Evolutionary conservation across 2,329 filamentous ascomycete species (phyloP), one percentile per base, ranked within the genome.

Genomic region (Ascochyta lentis): DNA sequence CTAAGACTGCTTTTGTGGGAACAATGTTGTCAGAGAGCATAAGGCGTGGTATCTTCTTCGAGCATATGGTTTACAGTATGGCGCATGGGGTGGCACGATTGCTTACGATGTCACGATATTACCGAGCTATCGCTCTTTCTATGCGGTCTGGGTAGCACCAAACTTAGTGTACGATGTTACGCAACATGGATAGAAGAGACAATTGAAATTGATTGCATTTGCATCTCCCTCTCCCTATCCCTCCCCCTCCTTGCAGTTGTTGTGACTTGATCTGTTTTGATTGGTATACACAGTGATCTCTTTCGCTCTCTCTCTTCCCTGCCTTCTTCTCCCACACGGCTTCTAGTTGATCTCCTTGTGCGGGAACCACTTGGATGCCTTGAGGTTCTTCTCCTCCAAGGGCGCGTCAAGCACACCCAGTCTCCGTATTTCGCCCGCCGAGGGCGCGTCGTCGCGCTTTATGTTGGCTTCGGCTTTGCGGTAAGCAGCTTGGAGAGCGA

Each of bases 391-490:
- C 74, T 95, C 90, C 67, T 96, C 90, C 65, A 95, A 89, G 77
- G 92, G 92, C 71, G 72, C 76, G 43, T 89, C 88, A 68, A 98
- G 72, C 64, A 97, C 78, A 40, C 94, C 94, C 60, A 98, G 77
- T 76, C 89, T 92, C 77, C 92, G 84, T 83, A 98, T 96, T 81
- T 95, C 87, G 57, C 90, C 91, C 5, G 90, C 90, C 61, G 86
- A 92, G 58, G 92, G 92, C 55, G 87, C 89, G 71, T 91, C 88
- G 74, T 95, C 91, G 80, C 91, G 86, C 61, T 89, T 84, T 67
- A 89, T 86, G 56, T 90, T 84, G 65, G 89, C 87, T 67, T 89
- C 83, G 53, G 88, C 84, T 56, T 92, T 92, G 76, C 92, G 87
- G 78, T 93, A 96, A 49, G 93, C 94, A 54, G 84, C 83, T 80